Conservation (phyloP, 2,329 filamentous ascomycete genomes). For the Fusarium staphyleae region DNA sequence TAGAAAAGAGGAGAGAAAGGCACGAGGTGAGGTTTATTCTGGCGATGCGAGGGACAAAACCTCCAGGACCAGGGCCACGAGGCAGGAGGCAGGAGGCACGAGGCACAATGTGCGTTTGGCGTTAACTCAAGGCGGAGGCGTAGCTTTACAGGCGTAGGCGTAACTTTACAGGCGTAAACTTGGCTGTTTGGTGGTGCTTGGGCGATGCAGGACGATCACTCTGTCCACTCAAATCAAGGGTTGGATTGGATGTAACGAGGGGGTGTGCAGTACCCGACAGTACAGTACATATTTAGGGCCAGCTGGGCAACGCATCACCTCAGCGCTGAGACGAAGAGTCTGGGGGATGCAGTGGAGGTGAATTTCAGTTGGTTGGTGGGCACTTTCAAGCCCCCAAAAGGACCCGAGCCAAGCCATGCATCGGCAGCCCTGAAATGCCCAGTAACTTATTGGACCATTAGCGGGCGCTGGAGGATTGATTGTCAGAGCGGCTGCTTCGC, state of each 20-base stretch:
- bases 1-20: constrained; percentile 25
- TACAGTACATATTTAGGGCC: too few species aligned
- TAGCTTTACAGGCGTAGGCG: too few species aligned
- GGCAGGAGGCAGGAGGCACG: constrained; percentile 33
- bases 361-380: too few species aligned
- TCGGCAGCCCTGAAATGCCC: constrained; percentile 3
- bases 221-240: too few species aligned
- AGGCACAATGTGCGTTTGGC: constrained; percentile 27
- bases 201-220: constrained; percentile 34
- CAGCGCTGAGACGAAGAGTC: too few species aligned
- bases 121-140: constrained; percentile 3
- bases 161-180: constrained; percentile 7
- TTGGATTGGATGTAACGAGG: too few species aligned
- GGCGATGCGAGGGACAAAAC: constrained; percentile 17
- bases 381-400: neutral
- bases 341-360: constrained; percentile 14
- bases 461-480: neutral
- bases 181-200: constrained; percentile 25
- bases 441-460: neutral
- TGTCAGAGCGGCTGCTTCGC: constrained; percentile 26
- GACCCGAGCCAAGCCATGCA: neutral
- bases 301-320: too few species aligned
- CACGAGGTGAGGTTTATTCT: constrained; percentile 33
- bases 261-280: too few species aligned
- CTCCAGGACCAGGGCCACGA: constrained; percentile 18